phyloP scores from a whole-genome alignment of 148 eudicot genomes.

The Vaccinium darrowii region DNA sequence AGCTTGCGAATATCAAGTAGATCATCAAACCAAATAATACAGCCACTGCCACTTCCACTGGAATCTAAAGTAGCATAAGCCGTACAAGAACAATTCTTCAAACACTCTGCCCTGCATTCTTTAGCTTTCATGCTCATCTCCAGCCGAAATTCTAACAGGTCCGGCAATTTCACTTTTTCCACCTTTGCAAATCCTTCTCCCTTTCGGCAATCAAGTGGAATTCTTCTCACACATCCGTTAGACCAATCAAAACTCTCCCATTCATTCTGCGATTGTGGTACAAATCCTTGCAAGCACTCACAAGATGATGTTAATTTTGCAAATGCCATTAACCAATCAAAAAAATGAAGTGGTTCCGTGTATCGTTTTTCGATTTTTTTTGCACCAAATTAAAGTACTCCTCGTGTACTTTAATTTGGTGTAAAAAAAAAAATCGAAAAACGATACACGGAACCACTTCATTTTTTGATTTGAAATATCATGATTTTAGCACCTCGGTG shows the following conservation, averaged over 20 bases:
- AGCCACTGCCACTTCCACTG: slow-evolving; percentile 10
- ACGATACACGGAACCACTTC: too few species aligned
- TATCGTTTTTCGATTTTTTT: too few species aligned
- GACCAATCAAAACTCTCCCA: slow-evolving; percentile 23
- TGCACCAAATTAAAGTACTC: too few species aligned
- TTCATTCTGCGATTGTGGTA: slow-evolving; percentile 12
- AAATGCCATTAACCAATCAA: slow-evolving; percentile 25
- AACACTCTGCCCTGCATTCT: slow-evolving; percentile 17
- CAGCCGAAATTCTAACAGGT: not conserved
- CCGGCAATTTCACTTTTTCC: slow-evolving; percentile 9
- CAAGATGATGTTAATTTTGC: slow-evolving; percentile 21
- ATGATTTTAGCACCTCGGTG: too few species aligned
- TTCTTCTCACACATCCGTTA: slow-evolving; percentile 21
- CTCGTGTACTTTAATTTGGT: too few species aligned
- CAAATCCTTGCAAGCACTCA: slow-evolving; percentile 24
- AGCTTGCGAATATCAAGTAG: slow-evolving; percentile 19
- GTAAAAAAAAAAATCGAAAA: too few species aligned
- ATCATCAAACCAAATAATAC: slow-evolving; percentile 20
- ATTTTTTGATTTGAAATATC: too few species aligned
- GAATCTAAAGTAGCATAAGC: slow-evolving; percentile 16
- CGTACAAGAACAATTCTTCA: slow-evolving; percentile 20
- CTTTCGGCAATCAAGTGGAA: slow-evolving; percentile 10
- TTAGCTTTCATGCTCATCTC: not conserved
- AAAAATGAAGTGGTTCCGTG: too few species aligned
- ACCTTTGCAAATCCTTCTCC: not conserved